phyloP scores from a whole-genome alignment of 371 early-diverging fungal species.

The Mortierella sp. region DNA sequence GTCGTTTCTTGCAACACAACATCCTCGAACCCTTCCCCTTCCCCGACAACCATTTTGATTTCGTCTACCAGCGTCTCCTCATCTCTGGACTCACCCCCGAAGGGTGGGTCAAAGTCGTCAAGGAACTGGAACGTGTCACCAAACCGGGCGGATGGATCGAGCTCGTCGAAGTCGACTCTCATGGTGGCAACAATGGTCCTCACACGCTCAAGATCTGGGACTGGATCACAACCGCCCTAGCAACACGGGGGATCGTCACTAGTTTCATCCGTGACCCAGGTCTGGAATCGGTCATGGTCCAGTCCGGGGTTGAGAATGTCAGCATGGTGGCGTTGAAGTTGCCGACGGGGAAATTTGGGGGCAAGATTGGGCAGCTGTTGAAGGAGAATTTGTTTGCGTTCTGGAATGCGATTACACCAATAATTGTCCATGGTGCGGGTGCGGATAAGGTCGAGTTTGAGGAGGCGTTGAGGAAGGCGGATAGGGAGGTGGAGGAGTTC shows the following conservation, averaged over 20 bases:
- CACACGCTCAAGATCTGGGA: conserved; percentile 37
- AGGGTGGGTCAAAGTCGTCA: conserved; percentile 59
- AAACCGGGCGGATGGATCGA: conserved; percentile 70
- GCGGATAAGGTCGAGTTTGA: conserved; percentile 30
- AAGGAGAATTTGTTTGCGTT: conserved; percentile 48
- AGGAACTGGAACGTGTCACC: conserved; percentile 61
- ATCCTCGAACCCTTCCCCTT: conserved; percentile 53
- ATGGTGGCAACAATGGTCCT: conserved; percentile 47
- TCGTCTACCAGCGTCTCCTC: conserved; percentile 71
- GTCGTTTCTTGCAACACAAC: conserved; percentile 44
- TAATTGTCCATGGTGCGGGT: conserved; percentile 29
- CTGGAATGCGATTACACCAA: conserved; percentile 37
- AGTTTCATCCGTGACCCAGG: conserved; percentile 23
- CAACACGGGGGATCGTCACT: conserved; percentile 24
- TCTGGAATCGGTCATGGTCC: conserved; percentile 1
- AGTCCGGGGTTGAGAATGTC: conserved; percentile 20
- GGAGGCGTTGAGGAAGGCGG: conserved; percentile 27
- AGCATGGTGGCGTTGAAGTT: conserved; percentile 18
- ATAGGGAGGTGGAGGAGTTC: conserved; percentile 36
- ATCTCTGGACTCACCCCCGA: conserved; percentile 60
- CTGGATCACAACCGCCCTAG: conserved; percentile 28
- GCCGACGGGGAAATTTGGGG: conserved; percentile 41
- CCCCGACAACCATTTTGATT: conserved; percentile 69
- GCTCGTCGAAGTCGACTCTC: conserved; percentile 58
- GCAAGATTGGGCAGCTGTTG: conserved; percentile 45